Evolutionary conservation across 2,329 filamentous ascomycete genomes (phyloP), one percentile per base, ranked within the genome.

Genomic region (Phialophora tarda): DNA sequence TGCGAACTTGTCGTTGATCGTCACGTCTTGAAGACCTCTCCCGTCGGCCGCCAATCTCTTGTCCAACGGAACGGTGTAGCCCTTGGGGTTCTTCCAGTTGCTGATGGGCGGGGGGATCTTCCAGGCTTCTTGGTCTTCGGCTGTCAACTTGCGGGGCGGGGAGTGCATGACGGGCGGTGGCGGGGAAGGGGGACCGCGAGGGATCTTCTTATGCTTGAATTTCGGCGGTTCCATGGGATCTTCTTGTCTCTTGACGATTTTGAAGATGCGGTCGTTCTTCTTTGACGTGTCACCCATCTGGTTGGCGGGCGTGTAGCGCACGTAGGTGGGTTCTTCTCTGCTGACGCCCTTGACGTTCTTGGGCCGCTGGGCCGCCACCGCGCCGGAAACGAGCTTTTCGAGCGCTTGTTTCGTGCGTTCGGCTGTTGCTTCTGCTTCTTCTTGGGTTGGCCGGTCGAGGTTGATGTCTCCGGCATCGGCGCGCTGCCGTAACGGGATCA

Each of bases 81-180:
- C 95, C 82, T 98, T 98, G 0, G 94, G 92, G 78, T 99, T 99
- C 86, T 99, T 99, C 95, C 95, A 99, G 78, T 98, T 98, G 23
- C 92, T 96, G 1, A 99, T 89, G 0, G 94, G 91, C 2, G 94
- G 93, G 0, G 89, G 89, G 34, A 92, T 97, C 75, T 89, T 93
- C 95, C 95, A 99, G 66, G 91, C 92, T 78, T 98, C 95, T 78
- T 98, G 94, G 73, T 99, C 95, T 77, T 97, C 93, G 5, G 94
- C 95, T 0, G 95, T 99, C 68, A 99, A 84, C 76, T 98, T 99
- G 69, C 95, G 85, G 0, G 95, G 93, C 14, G 95, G 95, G 2
- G 92, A 97, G 78, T 96, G 93, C 88, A 99, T 92, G 57, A 99
- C 88, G 1, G 95, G 95, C 17, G 95, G 92, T 0, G 95, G 95